phyloP scores from a whole-genome alignment of 2,329 filamentous ascomycete species.

The Cladosporium velox region DNA sequence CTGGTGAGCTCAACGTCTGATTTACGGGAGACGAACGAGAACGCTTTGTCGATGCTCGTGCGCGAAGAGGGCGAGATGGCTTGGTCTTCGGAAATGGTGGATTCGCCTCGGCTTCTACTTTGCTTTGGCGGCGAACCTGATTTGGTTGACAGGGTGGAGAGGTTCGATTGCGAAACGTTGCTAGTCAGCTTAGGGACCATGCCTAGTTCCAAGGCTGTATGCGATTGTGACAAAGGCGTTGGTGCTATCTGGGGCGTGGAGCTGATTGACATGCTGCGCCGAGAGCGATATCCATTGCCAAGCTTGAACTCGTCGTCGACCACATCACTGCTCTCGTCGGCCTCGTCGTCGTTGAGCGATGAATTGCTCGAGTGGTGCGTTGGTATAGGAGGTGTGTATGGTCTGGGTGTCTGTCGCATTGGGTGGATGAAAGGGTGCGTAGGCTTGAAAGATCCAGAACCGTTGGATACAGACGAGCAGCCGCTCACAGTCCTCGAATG shows the following conservation, averaged over 20 bases:
- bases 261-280: constrained; percentile 48
- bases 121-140: constrained; percentile 25
- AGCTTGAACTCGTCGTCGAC: constrained; percentile 49
- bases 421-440: constrained; percentile 56
- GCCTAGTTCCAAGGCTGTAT: constrained; percentile 40
- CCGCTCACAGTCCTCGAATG: constrained; percentile 58
- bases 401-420: constrained; percentile 57
- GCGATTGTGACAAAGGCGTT: constrained; percentile 37
- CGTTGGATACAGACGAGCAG: constrained; percentile 55
- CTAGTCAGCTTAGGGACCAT: constrained; percentile 49
- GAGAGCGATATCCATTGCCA: constrained; percentile 40
- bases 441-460: constrained; percentile 49
- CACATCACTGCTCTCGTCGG: constrained; percentile 43
- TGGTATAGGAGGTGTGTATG: constrained; percentile 55
- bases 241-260: constrained; percentile 34
- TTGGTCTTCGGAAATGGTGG: constrained; percentile 39
- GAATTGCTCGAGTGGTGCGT: constrained; percentile 49
- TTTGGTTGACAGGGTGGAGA: constrained; percentile 47
- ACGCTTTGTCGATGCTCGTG: constrained; percentile 59
- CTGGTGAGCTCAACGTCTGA: constrained; percentile 55
- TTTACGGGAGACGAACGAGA: constrained; percentile 48
- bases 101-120: constrained; percentile 51
- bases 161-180: constrained; percentile 55
- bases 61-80: constrained; percentile 56
- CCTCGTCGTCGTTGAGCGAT: constrained; percentile 49